These are phyloP conservation scores for Chrysophaeum taylorii DNA, from an alignment of 352 stramenopile species.

Conservation along the genomic window DNA sequence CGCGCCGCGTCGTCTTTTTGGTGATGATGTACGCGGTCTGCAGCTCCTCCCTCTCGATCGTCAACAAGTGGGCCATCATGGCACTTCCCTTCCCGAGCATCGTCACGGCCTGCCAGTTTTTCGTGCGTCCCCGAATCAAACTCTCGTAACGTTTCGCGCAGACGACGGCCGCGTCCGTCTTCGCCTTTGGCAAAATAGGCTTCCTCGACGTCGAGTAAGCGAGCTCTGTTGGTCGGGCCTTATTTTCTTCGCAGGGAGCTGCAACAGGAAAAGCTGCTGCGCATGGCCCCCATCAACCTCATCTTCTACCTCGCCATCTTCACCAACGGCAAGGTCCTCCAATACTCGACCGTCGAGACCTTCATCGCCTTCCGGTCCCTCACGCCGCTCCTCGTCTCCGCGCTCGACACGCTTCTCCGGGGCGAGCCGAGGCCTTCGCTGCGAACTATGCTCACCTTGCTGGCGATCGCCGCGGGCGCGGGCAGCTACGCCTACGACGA, in stretches of 20 bases:
- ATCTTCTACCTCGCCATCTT: constrained; percentile 60
- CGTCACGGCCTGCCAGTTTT: constrained; percentile 15
- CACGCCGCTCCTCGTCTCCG: constrained; percentile 50
- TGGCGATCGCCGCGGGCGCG: constrained; percentile 48
- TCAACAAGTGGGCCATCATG: constrained; percentile 9
- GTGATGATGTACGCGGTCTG: background rate
- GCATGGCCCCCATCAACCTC: constrained; percentile 32
- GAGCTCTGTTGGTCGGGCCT: background rate
- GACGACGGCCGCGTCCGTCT: background rate
- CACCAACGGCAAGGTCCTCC: constrained; percentile 62
- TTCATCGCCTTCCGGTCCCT: constrained; percentile 65
- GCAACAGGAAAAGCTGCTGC: background rate
- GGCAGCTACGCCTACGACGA: constrained; percentile 53
- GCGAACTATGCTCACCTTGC: constrained; percentile 41
- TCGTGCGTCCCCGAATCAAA: too few relatives aligned
- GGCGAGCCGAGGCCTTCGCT: constrained; percentile 47
- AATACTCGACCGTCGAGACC: constrained; percentile 61
- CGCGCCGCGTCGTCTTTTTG: background rate
- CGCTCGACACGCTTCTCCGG: constrained; percentile 61
- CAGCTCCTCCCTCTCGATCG: background rate
- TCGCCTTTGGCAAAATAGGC: background rate
- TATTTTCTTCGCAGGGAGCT: background rate
- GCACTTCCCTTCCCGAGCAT: constrained; percentile 2
- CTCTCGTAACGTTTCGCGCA: too few relatives aligned
- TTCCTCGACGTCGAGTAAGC: background rate